Evolutionary conservation across 192 early-diverging fungal genomes (phyloP).

Genomic region (Entomortierella beljakovae): DNA sequence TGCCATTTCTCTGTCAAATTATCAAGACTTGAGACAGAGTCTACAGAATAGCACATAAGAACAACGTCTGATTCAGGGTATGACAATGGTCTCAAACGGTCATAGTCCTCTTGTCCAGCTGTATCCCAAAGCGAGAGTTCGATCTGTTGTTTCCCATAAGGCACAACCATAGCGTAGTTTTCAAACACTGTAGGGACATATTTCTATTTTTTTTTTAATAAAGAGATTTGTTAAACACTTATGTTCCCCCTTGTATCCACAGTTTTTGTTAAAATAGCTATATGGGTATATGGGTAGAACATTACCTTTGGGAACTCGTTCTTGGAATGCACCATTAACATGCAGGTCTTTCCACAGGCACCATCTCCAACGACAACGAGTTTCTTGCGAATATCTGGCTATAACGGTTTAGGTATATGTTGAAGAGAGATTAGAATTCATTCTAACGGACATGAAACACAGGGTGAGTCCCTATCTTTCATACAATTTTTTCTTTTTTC

Average conservation of each 20-base stretch:
- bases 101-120: conserved; percentile 81
- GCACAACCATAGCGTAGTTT: conserved; percentile 71
- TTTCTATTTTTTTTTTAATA: conserved; percentile 30
- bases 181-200: conserved; percentile 83
- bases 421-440: no score
- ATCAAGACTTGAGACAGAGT: conserved; percentile 78
- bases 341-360: conserved; percentile 82
- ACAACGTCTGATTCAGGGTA: conserved; percentile 78
- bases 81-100: conserved; percentile 73
- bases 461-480: no score
- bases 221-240: conserved; percentile 1
- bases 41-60: conserved; percentile 76
- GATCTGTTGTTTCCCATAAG: conserved; percentile 65
- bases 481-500: no score
- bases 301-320: conserved; percentile 82
- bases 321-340: conserved; percentile 80
- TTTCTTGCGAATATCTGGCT: conserved; percentile 69
- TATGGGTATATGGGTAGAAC: background rate
- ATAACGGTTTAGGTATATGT: background rate
- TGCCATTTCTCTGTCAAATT: conserved; percentile 81
- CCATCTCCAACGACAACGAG: conserved; percentile 88
- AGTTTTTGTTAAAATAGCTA: background rate
- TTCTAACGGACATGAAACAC: no score
- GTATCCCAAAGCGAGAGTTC: conserved; percentile 82
- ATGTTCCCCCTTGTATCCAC: background rate